Conservation (phyloP, 805 yeast genomes). For the Danielia oregonensis region DNA sequence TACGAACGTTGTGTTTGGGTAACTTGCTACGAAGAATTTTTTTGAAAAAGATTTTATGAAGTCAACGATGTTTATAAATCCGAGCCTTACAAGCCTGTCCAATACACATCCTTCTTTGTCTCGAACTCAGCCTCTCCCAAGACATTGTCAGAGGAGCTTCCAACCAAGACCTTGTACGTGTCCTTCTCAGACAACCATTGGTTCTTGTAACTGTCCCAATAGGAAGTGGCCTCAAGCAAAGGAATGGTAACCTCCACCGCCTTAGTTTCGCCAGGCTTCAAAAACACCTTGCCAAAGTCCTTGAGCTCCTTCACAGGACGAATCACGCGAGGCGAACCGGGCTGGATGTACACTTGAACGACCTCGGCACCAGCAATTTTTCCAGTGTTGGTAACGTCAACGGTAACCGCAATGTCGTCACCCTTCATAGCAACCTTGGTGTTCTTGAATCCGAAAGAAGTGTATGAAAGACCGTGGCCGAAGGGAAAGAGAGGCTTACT, state of each 20-base stretch:
- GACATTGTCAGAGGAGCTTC: slow-evolving; percentile 14
- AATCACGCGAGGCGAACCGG: slow-evolving; percentile 14
- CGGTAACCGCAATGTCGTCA: slow-evolving; percentile 15
- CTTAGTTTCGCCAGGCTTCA: slow-evolving; percentile 16
- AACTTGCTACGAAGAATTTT: too few species aligned
- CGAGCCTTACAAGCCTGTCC: slow-evolving; percentile 13
- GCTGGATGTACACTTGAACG: slow-evolving; percentile 25
- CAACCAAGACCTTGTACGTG: slow-evolving; percentile 23
- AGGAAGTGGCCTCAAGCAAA: slow-evolving; percentile 26
- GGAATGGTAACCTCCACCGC: slow-evolving; percentile 16
- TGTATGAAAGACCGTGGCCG: slow-evolving; percentile 30
- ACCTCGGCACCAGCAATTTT: slow-evolving; percentile 24
- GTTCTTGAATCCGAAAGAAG: slow-evolving; percentile 18
- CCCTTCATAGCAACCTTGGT: slow-evolving; percentile 15
- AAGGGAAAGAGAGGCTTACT: slow-evolving; percentile 29
- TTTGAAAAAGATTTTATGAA: too few species aligned
- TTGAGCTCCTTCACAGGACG: slow-evolving; percentile 28
- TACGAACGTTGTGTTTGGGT: too few species aligned
- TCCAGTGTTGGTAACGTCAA: slow-evolving; percentile 23
- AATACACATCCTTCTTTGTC: slow-evolving; percentile 7
- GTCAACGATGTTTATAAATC: too few species aligned
- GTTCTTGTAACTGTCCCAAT: slow-evolving; percentile 25
- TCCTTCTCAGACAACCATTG: slow-evolving; percentile 26
- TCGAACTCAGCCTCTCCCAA: slow-evolving; percentile 9
- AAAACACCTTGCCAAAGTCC: slow-evolving; percentile 26